Percentiles rank a stretch among this genome's conserved stretches.
These are phyloP conservation scores for Gaeumannomyces tritici DNA, from an alignment of 2,329 filamentous ascomycete genomes.

Conservation along the genomic window DNA sequence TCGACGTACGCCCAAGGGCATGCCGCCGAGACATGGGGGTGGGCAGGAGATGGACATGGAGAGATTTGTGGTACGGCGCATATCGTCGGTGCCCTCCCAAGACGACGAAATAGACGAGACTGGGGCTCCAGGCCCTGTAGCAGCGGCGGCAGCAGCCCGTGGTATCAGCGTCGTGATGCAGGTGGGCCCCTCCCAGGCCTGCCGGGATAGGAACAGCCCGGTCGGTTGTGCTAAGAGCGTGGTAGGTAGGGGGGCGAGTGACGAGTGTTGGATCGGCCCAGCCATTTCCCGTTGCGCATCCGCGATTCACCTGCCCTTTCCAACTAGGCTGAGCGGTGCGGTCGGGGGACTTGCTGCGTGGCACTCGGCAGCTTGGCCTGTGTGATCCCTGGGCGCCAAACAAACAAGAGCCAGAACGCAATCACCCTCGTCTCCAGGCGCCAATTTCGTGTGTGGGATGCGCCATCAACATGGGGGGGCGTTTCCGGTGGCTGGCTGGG, in stretches of 20 bases:
- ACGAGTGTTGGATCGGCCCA: neutral
- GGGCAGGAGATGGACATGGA: too few relatives aligned
- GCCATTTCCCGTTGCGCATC: neutral
- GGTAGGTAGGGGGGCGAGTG: neutral
- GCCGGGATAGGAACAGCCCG: neutral
- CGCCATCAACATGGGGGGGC: neutral
- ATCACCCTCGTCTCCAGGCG: neutral
- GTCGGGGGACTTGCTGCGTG: neutral
- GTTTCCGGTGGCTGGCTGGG: neutral
- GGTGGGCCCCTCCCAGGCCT: neutral
- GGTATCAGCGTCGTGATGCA: neutral
- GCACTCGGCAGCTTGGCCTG: neutral
- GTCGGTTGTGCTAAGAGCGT: neutral
- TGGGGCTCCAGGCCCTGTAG: neutral
- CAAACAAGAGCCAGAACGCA: neutral
- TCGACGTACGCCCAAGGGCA: too few relatives aligned
- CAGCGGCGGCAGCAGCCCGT: too few relatives aligned
- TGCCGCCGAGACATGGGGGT: neutral
- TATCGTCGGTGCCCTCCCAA: too few relatives aligned
- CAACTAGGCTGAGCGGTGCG: neutral
- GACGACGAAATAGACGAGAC: neutral
- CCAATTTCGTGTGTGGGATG: neutral
- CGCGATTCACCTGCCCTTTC: neutral
- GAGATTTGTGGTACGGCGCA: too few relatives aligned
- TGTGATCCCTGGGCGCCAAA: neutral